These are phyloP conservation scores for Sporisorium graminicola DNA, from an alignment of 1,284 basidiomycete species.

Conservation along the genomic window DNA sequence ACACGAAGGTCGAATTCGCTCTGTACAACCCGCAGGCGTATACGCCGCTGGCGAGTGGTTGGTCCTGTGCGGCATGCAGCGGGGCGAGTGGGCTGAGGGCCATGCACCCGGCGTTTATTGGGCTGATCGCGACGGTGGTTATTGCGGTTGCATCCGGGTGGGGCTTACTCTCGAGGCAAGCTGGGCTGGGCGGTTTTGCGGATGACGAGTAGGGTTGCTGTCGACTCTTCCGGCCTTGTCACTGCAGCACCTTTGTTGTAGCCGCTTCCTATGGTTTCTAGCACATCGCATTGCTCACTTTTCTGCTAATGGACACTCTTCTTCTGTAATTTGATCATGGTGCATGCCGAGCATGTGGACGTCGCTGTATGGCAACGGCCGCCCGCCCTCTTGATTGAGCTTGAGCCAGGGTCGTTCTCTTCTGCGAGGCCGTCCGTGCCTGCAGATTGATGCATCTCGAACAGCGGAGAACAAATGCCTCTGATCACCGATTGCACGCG, in stretches of 20 bases:
- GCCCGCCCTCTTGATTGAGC: not conserved
- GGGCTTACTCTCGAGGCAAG: conserved; percentile 30
- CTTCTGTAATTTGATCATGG: conserved; percentile 1
- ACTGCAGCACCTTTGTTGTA: not conserved
- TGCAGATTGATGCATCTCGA: not conserved
- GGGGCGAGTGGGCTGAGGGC: conserved; percentile 43
- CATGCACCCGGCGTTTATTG: conserved; percentile 46
- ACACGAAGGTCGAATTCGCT: conserved; percentile 64
- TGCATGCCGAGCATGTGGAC: too few relatives aligned
- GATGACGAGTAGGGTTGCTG: conserved; percentile 19
- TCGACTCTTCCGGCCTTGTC: not conserved
- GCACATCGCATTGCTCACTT: not conserved
- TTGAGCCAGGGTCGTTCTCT: not conserved
- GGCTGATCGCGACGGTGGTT: conserved; percentile 41
- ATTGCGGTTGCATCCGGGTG: conserved; percentile 50
- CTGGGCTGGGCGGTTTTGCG: conserved; percentile 17
- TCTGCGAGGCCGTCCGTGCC: not conserved
- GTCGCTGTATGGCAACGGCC: too few relatives aligned
- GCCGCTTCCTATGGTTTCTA: not conserved
- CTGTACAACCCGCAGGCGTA: conserved; percentile 68
- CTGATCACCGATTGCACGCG: conserved; percentile 1
- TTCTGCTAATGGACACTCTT: conserved; percentile 40
- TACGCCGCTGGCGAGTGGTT: conserved; percentile 63
- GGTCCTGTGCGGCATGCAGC: conserved; percentile 57
- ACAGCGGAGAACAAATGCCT: not conserved